phyloP scores from a whole-genome alignment of 139 green algal genomes.

The Gonium pectorale region DNA sequence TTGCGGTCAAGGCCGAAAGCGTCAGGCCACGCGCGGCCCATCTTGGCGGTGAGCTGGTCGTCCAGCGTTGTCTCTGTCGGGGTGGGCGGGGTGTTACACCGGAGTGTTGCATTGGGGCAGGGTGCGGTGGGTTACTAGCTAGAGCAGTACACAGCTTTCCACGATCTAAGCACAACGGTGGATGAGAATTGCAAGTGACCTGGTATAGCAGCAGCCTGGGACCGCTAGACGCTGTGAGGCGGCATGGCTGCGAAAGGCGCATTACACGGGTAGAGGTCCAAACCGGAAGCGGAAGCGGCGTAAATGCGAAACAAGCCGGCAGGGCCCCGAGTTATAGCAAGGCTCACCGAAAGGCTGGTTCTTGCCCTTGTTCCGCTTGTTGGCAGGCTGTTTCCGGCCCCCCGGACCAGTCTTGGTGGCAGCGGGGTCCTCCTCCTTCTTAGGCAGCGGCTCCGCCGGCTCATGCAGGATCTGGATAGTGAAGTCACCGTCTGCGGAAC shows the following conservation, averaged over 20 bases:
- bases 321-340: no score
- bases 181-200: no score
- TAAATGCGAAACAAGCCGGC: no score
- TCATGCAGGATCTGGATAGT: conserved; percentile 68
- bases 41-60: neutral
- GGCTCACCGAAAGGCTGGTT: neutral
- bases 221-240: no score
- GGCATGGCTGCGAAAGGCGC: no score
- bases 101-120: neutral
- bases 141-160: no score
- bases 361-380: conserved; percentile 10
- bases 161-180: no score
- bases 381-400: neutral
- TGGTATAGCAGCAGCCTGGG: no score
- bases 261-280: no score
- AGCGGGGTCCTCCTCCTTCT: conserved; percentile 41
- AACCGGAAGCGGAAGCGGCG: no score
- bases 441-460: conserved; percentile 58
- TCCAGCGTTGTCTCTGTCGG: neutral
- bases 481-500: conserved; percentile 69
- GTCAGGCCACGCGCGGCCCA: conserved; percentile 61
- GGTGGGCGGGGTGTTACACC: neutral
- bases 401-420: neutral
- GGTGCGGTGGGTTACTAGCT: neutral
- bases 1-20: conserved; percentile 73